Base-by-base conservation (phyloP, 352 stramenopile species). In the Phytophthora aleatoria region DNA sequence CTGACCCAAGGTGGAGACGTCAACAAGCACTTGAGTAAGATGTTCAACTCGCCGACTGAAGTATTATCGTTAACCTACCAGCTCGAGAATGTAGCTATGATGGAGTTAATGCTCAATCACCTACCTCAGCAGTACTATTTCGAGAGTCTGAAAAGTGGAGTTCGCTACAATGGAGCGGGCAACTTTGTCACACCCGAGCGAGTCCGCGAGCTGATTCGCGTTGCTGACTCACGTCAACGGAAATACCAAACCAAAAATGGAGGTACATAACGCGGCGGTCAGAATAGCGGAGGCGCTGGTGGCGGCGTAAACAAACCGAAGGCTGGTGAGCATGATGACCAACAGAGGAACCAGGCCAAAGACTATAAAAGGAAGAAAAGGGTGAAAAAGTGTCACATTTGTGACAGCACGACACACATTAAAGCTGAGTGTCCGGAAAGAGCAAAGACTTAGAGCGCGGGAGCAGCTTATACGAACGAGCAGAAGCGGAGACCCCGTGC, bases 11-110 rank as follows among this genome's bases (percentile, higher is more conserved):
- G 8, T 35, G 30, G 30, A 35, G 30, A 35, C 30, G 30, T 35
- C 30, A 35, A 35, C 42, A 16, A n/a, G 13, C 36, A 65, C n/a
- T 38, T 57, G 43, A 61, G 49, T 16, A 50, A 47, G 28, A 67
- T 71, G 31, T 63, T 64, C 16, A 60, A 64, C 27, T 28, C 55
- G 33, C 28, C 47, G 31, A 31, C 42, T 24, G 57, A 71, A 59
- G 42, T 67, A 31, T 3, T 35, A 12, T 55, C 35, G 12, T 62
- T 62, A 35, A 49, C 50, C 2, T 55, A 55, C 9, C 30, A 38
- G 26, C 8, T 50, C 15, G 57, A 57, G 31, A 36, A 57, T 30
- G 30, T 44, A 1, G 5, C 16, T 3, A 57, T 64, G 45, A 30
- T 64, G 10, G 47, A 52, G 38, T 28, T 57, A 6, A 50, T 57